Evolutionary conservation across 257 asterid species (phyloP).

Genomic region (Ophiorrhiza pumila): DNA sequence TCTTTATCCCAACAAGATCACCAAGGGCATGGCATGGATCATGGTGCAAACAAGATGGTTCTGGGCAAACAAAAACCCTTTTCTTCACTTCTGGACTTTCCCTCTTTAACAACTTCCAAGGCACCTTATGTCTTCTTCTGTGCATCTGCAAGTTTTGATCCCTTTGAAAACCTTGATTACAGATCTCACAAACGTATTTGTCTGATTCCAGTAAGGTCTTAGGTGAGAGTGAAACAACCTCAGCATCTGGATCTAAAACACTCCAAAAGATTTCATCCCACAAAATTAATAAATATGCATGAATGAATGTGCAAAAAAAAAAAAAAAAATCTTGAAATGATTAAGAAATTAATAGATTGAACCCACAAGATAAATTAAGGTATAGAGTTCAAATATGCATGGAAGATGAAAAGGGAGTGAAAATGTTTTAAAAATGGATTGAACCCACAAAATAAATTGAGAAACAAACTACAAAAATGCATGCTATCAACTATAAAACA

Average conservation of each 20-base stretch:
- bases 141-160: constrained; percentile 97
- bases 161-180: constrained; percentile 86
- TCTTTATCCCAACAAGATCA: constrained; percentile 50
- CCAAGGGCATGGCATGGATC: constrained; percentile 53
- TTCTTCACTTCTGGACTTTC: constrained; percentile 43
- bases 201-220: constrained; percentile 79
- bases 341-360: background rate
- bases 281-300: background rate
- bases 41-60: constrained; percentile 44
- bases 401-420: background rate
- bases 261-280: background rate
- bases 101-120: constrained; percentile 87
- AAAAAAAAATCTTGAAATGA: background rate
- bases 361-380: background rate
- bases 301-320: background rate
- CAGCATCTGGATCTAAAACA: constrained; percentile 83
- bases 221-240: constrained; percentile 79
- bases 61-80: constrained; percentile 51
- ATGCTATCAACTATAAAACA: background rate
- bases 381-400: background rate
- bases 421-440: background rate
- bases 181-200: constrained; percentile 89
- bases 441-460: background rate
- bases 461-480: background rate
- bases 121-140: constrained; percentile 75